Conservation (phyloP, 2,329 filamentous ascomycete species). For the Botrytis galanthina region DNA sequence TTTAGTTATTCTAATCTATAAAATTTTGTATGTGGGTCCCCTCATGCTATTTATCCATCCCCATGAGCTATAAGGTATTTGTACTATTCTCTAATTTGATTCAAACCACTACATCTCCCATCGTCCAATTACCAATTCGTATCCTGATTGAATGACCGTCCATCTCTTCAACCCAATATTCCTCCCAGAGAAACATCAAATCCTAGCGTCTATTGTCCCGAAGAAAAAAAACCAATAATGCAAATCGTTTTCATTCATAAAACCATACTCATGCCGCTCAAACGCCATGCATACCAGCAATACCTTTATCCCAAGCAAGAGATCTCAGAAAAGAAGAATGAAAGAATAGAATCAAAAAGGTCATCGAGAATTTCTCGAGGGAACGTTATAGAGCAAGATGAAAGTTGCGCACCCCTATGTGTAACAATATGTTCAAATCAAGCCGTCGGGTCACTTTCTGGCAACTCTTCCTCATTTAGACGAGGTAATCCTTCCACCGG, state of each 20-base stretch:
- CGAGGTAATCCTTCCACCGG: slow-evolving; percentile 31
- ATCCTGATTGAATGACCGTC: neutral
- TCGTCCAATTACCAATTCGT: neutral
- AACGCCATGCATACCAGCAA: slow-evolving; percentile 14
- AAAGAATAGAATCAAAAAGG: neutral
- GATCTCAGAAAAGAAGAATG: neutral
- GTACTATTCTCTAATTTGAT: neutral
- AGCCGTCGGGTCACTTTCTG: slow-evolving; percentile 38
- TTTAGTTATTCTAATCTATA: slow-evolving; percentile 8
- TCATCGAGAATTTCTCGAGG: neutral
- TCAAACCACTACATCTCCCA: neutral
- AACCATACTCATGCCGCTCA: neutral
- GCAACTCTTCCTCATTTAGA: slow-evolving; percentile 27
- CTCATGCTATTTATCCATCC: neutral
- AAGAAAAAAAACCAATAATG: neutral
- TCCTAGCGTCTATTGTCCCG: neutral
- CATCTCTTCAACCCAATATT: neutral
- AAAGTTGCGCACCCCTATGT: neutral
- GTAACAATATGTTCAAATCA: slow-evolving; percentile 27
- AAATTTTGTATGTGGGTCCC: neutral
- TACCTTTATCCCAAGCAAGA: neutral
- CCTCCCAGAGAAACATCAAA: neutral
- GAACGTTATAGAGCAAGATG: neutral
- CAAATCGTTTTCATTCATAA: neutral
- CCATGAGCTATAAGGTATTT: neutral